A percentile compares a stretch with the other conserved stretches of the same genome.
These are phyloP conservation scores for Quercus rubra DNA, from an alignment of 306 rosid genomes.

Conservation along the genomic window DNA sequence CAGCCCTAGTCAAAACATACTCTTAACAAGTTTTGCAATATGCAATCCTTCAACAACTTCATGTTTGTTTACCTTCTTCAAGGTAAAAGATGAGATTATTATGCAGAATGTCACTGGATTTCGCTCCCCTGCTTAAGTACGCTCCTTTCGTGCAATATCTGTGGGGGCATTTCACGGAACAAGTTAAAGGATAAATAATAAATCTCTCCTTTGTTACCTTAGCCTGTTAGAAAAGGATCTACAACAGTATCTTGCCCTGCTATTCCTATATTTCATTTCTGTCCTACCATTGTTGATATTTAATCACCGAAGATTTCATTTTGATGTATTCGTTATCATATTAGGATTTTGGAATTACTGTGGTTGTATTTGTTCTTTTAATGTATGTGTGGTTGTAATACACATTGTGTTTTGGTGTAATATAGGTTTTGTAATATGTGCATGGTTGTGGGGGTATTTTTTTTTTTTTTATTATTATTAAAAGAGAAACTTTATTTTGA, in stretches of 20 bases:
- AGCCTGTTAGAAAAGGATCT: too few species aligned
- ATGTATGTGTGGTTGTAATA: too few species aligned
- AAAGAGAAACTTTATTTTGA: too few species aligned
- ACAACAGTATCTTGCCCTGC: neutral
- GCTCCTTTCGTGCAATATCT: constrained; percentile 70
- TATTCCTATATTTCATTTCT: neutral
- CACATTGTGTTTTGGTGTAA: too few species aligned
- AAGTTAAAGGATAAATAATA: constrained; percentile 37
- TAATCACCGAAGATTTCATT: neutral
- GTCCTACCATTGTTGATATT: constrained; percentile 1
- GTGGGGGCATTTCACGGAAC: constrained; percentile 88
- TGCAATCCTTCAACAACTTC: constrained; percentile 78
- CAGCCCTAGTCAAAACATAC: neutral
- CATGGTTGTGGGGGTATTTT: too few species aligned
- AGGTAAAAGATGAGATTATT: constrained; percentile 71
- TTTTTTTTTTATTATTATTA: too few species aligned
- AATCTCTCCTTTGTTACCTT: too few species aligned
- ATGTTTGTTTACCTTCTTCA: constrained; percentile 85
- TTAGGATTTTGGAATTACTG: too few species aligned
- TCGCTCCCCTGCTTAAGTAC: constrained; percentile 79
- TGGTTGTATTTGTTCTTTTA: too few species aligned
- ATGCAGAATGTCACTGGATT: constrained; percentile 92
- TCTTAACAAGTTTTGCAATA: constrained; percentile 13
- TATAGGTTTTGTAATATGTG: too few species aligned
- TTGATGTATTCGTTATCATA: too few species aligned